These are phyloP conservation scores for Colletotrichum kahawae DNA, from an alignment of 2,329 filamentous ascomycete genomes.

Conservation along the genomic window DNA sequence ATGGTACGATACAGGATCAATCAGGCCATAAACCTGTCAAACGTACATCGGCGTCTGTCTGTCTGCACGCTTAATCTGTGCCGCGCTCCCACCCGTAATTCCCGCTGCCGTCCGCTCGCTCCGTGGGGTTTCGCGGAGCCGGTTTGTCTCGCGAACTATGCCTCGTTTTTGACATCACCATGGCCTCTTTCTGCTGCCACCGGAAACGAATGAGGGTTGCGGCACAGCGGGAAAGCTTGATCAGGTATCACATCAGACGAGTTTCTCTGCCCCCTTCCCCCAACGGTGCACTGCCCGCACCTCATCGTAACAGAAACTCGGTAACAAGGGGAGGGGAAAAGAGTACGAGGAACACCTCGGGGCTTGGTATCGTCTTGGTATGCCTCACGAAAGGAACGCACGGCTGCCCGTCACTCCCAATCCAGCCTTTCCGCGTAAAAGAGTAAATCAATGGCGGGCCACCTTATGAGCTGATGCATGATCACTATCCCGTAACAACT, in stretches of 20 bases:
- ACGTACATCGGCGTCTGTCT: not conserved
- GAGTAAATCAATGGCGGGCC: not conserved
- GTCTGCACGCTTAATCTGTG: not conserved
- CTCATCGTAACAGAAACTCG: not conserved
- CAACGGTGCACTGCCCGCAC: not conserved
- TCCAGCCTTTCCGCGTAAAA: not conserved
- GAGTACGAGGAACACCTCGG: not conserved
- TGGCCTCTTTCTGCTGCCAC: not conserved
- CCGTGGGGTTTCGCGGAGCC: not conserved
- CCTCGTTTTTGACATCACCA: not conserved
- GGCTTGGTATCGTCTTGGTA: not conserved
- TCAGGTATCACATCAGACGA: conserved; percentile 10
- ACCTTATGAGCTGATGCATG: not conserved
- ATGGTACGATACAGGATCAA: not conserved
- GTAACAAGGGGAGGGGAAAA: not conserved
- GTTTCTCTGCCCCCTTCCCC: not conserved
- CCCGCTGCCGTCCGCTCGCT: not conserved
- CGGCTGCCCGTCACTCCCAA: not conserved
- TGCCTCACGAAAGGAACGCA: not conserved
- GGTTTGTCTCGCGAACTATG: not conserved
- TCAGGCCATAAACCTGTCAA: conserved; percentile 2
- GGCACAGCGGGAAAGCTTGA: not conserved
- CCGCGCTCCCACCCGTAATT: not conserved
- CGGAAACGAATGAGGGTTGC: not conserved
- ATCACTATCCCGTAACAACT: not conserved